These are phyloP conservation scores for Syzygium oleosum DNA, from an alignment of 345 rosid species.

Conservation along the genomic window DNA sequence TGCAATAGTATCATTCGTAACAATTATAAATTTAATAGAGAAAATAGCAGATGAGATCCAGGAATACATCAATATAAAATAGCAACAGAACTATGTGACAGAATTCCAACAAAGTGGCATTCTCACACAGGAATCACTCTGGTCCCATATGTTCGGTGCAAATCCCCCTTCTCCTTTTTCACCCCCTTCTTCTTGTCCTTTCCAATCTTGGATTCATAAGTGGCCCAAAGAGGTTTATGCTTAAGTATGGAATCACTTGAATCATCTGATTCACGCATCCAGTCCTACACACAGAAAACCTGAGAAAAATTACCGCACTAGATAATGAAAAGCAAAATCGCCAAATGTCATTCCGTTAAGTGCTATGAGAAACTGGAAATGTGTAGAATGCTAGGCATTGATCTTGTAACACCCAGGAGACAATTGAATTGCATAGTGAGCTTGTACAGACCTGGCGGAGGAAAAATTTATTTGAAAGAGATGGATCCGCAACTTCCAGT, in stretches of 20 bases:
- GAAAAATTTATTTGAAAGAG: conserved; percentile 83
- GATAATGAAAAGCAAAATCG: neutral
- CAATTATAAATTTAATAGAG: neutral
- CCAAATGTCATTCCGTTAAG: neutral
- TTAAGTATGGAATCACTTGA: conserved; percentile 75
- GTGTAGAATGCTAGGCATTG: neutral
- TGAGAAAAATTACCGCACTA: conserved; percentile 6
- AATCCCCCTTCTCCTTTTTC: conserved; percentile 60
- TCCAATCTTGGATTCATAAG: conserved; percentile 38
- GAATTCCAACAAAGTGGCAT: neutral
- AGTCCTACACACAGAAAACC: conserved; percentile 39
- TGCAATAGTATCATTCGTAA: neutral
- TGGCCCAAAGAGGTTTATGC: conserved; percentile 93
- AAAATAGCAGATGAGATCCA: neutral
- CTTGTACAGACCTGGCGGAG: conserved; percentile 70
- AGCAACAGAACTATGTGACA: neutral
- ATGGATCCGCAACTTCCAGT: conserved; percentile 91
- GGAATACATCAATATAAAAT: neutral
- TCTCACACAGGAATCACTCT: conserved; percentile 98
- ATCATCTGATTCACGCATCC: conserved; percentile 72
- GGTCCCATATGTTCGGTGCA: conserved; percentile 87
- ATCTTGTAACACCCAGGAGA: neutral
- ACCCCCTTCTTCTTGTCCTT: conserved; percentile 54
- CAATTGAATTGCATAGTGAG: neutral
- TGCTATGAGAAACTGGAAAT: neutral